Evolutionary conservation across 2,329 filamentous ascomycete genomes (phyloP), one percentile per base, ranked within the genome.

Genomic region (Ceratocystis papillata): DNA sequence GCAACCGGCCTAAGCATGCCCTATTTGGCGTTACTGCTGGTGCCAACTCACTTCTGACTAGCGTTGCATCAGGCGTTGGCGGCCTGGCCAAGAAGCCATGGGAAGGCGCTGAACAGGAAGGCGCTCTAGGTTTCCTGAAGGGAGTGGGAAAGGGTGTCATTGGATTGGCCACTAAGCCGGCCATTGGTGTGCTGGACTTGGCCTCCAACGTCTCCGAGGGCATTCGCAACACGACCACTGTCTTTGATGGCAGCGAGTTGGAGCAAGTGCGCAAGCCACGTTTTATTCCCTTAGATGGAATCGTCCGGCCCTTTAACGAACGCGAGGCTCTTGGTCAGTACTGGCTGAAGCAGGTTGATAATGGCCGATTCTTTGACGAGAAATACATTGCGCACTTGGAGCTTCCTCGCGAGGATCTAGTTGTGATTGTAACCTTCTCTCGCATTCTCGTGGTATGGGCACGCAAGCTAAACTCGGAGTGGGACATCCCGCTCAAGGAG

Each of bases 341-440:
- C 79, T 99, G 94, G 95, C 86, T 99, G 70, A 99, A 99, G 81
- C 96, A 96, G 67, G 86, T 96, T 10, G 94, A 99, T 76, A 94
- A 96, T 70, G 94, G 94, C 69, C 94, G 92, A 75, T 97, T 93
- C 80, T 99, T 99, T 82, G 88, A 96, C 77, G 94, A 99, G 76
- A 84, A 90, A 73, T 99, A 99, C 78, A 94, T 99, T 74, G 95
- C 92, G 3, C 95, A 99, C 74, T 80, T 99, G 3, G 93, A 99
- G 76, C 83, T 99, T 30, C 89, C 90, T 10, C 85, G 87, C 68
- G 90, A 94, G 74, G 92, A 95, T 73, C 88, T 91, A 80, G 86
- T 93, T 66, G 87, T 92, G 61, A 90, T 97, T 84, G 82, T 99
- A 68, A 96, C 89, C 8, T 94, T 89, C 74, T 82, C 84, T 69